Evolutionary conservation across 331 rosid genomes (phyloP).

Genomic region (Quercus lobata): DNA sequence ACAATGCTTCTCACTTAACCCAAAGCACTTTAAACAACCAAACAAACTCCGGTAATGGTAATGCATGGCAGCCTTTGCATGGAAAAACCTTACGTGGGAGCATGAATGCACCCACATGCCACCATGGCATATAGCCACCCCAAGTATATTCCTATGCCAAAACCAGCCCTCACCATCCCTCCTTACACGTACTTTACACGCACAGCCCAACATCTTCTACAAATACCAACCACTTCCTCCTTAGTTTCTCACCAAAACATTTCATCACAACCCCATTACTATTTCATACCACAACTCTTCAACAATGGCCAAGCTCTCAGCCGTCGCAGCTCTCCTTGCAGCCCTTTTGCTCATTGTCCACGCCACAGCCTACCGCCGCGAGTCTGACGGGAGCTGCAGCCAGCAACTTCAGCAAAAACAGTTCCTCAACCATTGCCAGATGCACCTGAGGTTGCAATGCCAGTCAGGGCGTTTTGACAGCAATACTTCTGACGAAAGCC

Average conservation of each 20-base stretch:
- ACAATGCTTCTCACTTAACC: too few species aligned
- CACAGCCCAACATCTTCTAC: conserved; percentile 12
- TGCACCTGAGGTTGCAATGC: not conserved
- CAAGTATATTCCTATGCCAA: not conserved
- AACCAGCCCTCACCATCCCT: not conserved
- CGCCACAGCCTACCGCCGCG: conserved; percentile 8
- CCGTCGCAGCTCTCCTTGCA: not conserved
- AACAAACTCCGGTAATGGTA: too few species aligned
- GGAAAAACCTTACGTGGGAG: conserved; percentile 29
- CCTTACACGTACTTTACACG: conserved; percentile 42
- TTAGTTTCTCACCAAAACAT: not conserved
- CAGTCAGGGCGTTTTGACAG: not conserved
- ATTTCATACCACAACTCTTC: not conserved
- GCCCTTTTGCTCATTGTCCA: conserved; percentile 5
- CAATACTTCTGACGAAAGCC: not conserved
- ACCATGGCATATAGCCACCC: conserved; percentile 22
- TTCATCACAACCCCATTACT: not conserved
- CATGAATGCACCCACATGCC: not conserved
- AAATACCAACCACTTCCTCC: conserved; percentile 10
- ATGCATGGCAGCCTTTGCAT: not conserved
- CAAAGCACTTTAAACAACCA: too few species aligned
- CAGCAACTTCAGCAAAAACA: not conserved
- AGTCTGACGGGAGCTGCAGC: not conserved
- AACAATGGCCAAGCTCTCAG: conserved; percentile 24
- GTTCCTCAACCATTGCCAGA: not conserved